Conservation (phyloP, 768 basidiomycete genomes). For the Sutorius australiensis region DNA sequence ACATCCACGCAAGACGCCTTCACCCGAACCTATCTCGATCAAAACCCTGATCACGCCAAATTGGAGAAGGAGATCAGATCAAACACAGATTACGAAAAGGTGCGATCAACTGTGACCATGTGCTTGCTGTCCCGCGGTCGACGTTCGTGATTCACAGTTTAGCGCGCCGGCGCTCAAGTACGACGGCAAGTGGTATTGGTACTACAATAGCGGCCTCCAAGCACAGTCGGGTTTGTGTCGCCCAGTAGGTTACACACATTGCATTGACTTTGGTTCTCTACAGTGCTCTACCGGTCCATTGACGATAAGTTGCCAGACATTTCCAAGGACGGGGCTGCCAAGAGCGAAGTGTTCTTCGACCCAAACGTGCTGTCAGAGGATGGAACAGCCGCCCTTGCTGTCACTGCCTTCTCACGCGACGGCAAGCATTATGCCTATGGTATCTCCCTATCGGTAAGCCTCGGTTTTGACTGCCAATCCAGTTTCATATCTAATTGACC, state of each 20-base stretch:
- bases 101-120: constrained; percentile 12
- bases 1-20: constrained; percentile 55
- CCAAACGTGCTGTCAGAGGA: constrained; percentile 70
- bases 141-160: constrained; percentile 42
- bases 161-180: constrained; percentile 56
- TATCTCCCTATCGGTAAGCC: constrained; percentile 63
- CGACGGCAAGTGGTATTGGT: constrained; percentile 79
- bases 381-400: constrained; percentile 62
- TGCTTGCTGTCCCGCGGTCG: background rate
- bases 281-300: constrained; percentile 62
- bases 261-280: background rate
- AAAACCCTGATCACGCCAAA: constrained; percentile 54
- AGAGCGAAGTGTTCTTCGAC: constrained; percentile 77
- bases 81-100: constrained; percentile 52
- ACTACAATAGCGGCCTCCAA: constrained; percentile 73
- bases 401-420: constrained; percentile 56
- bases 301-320: constrained; percentile 52
- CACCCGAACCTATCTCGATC: constrained; percentile 57
- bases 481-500: constrained; percentile 1
- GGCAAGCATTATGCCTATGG: constrained; percentile 77
- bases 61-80: constrained; percentile 57
- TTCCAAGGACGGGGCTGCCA: constrained; percentile 39
- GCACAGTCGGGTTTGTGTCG: constrained; percentile 47
- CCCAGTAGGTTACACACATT: background rate
- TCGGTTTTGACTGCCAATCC: background rate